phyloP scores from a whole-genome alignment of 768 basidiomycete genomes.

The Lactifluus subvellereus region DNA sequence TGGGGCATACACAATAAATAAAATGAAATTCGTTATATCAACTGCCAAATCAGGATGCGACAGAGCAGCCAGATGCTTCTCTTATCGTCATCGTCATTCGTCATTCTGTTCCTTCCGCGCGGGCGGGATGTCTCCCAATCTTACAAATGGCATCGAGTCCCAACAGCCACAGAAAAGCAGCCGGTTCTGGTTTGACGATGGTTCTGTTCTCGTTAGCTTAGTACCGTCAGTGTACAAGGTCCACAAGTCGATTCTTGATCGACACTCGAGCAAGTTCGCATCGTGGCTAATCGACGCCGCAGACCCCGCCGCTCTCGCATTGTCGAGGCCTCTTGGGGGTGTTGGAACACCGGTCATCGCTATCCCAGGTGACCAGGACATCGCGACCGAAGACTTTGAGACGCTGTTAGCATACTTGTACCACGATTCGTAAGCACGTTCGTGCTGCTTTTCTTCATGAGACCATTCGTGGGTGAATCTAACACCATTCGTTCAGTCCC shows the following conservation, averaged over 20 bases:
- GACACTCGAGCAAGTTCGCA: conserved; percentile 40
- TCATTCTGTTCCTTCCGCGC: neutral
- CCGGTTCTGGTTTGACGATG: conserved; percentile 56
- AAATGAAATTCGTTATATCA: neutral
- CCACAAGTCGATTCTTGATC: conserved; percentile 46
- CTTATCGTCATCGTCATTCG: too few species aligned
- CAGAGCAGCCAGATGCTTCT: neutral
- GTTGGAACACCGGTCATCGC: conserved; percentile 23
- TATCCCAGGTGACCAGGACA: conserved; percentile 37
- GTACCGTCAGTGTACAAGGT: conserved; percentile 48
- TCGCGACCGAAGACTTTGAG: conserved; percentile 45
- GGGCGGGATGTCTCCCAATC: neutral
- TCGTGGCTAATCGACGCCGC: conserved; percentile 14
- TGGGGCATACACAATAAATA: conserved; percentile 33
- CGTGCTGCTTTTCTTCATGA: conserved; percentile 2
- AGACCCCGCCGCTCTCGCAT: conserved; percentile 1
- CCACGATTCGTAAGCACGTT: conserved; percentile 53
- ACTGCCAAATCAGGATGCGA: neutral
- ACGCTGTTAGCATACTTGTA: conserved; percentile 59
- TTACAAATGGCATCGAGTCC: neutral
- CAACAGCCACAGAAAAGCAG: neutral
- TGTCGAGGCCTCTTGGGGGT: neutral
- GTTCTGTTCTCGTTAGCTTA: conserved; percentile 47
- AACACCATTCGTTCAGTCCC: conserved; percentile 6
- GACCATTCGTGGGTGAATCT: neutral